Conservation (phyloP, 2,329 filamentous ascomycete genomes). For the Stachybotrys chartarum region DNA sequence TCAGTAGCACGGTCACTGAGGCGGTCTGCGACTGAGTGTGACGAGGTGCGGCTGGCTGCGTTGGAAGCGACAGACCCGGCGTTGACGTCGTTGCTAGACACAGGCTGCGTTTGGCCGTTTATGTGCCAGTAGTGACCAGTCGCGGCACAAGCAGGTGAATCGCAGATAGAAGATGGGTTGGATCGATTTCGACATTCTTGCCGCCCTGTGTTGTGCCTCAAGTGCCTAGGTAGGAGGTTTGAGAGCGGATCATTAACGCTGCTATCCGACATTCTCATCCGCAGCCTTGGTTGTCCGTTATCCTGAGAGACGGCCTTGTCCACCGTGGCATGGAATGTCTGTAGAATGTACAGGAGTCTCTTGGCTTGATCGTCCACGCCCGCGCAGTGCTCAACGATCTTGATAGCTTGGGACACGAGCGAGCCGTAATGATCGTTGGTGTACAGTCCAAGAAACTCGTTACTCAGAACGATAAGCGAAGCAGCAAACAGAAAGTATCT, state of each 20-base stretch:
- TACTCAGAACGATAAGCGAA: constrained; percentile 46
- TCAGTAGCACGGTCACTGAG: background rate
- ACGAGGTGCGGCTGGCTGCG: background rate
- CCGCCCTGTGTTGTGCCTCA: background rate
- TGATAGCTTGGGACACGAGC: constrained; percentile 35
- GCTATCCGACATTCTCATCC: background rate
- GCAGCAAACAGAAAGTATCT: constrained; percentile 53
- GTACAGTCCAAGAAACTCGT: constrained; percentile 46
- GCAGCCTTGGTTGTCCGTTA: background rate
- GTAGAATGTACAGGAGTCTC: constrained; percentile 42
- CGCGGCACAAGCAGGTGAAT: background rate
- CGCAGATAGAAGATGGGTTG: background rate
- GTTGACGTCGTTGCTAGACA: background rate
- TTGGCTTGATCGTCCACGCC: constrained; percentile 40
- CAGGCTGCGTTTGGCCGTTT: background rate
- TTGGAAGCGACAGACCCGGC: background rate
- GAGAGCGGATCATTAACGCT: background rate
- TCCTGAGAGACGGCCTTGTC: background rate
- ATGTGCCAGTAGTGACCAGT: background rate
- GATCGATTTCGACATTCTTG: too few species aligned
- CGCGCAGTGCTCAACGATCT: constrained; percentile 41
- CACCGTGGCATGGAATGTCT: constrained; percentile 30
- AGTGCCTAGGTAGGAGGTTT: background rate
- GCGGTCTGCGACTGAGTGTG: background rate
- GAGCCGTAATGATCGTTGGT: constrained; percentile 31